Conservation (phyloP, 495 filamentous ascomycete genomes). For the Choiromyces venosus region DNA sequence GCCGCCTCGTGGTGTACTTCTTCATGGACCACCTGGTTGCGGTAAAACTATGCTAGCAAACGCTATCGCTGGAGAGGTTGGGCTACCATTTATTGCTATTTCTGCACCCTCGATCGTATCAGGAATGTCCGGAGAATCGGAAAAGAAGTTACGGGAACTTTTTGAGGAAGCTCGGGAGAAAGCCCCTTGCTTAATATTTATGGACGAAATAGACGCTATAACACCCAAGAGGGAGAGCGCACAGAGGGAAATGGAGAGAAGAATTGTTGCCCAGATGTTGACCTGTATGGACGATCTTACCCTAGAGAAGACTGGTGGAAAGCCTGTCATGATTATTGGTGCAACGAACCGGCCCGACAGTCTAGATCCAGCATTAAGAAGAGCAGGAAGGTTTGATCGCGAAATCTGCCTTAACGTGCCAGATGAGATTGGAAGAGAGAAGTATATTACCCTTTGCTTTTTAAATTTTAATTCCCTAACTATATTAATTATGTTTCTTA, state of each 20-base stretch:
- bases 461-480: background rate
- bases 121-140: conserved; percentile 93
- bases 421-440: conserved; percentile 72
- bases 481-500: background rate
- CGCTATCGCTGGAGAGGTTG: conserved; percentile 79
- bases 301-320: conserved; percentile 72
- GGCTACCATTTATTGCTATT: conserved; percentile 79
- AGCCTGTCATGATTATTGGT: conserved; percentile 87
- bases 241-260: conserved; percentile 94
- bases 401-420: conserved; percentile 97
- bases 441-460: conserved; percentile 38
- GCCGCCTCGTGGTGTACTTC: conserved; percentile 76
- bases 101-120: conserved; percentile 84
- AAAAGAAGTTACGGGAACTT: conserved; percentile 85
- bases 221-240: conserved; percentile 90
- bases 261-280: conserved; percentile 88
- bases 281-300: conserved; percentile 75
- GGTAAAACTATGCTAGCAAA: conserved; percentile 93
- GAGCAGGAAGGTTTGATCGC: conserved; percentile 81
- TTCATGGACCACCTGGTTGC: conserved; percentile 91
- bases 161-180: conserved; percentile 84
- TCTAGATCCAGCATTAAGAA: conserved; percentile 76
- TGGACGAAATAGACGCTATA: conserved; percentile 95
- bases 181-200: conserved; percentile 87
- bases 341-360: conserved; percentile 91